phyloP scores from a whole-genome alignment of 208 protist genomes.

The Leptomonas pyrrhocoris region DNA sequence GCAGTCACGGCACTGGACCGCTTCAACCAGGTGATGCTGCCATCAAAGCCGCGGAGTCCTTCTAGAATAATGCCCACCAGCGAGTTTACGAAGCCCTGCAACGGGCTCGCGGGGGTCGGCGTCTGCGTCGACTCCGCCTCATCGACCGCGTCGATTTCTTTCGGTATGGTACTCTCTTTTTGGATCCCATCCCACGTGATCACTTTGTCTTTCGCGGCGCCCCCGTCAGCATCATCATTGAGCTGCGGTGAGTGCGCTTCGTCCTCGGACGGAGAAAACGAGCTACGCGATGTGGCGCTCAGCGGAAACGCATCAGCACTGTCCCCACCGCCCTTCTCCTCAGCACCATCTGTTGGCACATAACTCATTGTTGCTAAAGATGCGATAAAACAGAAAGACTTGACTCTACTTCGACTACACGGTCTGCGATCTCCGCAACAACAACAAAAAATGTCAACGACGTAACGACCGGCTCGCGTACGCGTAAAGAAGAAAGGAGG shows the following conservation, averaged over 20 bases:
- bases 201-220: constrained; percentile 4
- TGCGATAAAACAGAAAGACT: too few species aligned
- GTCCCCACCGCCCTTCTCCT: constrained; percentile 13
- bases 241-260: constrained; percentile 3
- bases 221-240: constrained; percentile 1
- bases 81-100: constrained; percentile 23
- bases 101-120: background rate
- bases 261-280: constrained; percentile 10
- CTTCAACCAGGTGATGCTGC: constrained; percentile 33
- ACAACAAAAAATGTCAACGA: constrained; percentile 4
- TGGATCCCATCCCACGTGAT: constrained; percentile 16
- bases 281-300: constrained; percentile 21
- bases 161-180: background rate
- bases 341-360: background rate
- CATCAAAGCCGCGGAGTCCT: constrained; percentile 35
- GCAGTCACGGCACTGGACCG: constrained; percentile 20
- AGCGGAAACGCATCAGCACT: constrained; percentile 14
- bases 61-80: constrained; percentile 32
- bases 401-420: background rate
- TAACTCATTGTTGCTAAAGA: constrained; percentile 4
- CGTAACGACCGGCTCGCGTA: background rate
- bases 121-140: constrained; percentile 8
- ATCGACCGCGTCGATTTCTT: constrained; percentile 3
- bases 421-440: background rate
- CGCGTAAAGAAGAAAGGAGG: constrained; percentile 2